A percentile compares a stretch with the other conserved stretches of the same genome.
These are phyloP conservation scores for Leccinum sublutescens DNA, from an alignment of 768 basidiomycete genomes.

Conservation along the genomic window DNA sequence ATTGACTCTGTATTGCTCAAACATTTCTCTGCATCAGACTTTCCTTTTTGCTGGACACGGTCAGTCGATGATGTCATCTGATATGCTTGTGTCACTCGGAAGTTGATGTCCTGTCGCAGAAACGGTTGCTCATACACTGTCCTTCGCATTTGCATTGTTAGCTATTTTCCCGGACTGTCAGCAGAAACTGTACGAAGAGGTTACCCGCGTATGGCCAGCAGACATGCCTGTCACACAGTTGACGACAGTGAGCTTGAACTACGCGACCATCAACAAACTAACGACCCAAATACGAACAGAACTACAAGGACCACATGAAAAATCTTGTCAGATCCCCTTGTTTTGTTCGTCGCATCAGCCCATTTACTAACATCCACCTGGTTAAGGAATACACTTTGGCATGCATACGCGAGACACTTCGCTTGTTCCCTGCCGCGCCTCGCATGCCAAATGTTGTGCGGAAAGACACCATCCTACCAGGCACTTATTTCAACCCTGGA, in stretches of 20 bases:
- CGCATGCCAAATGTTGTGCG: slow-evolving; percentile 37
- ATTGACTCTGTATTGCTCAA: neutral
- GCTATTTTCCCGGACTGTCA: slow-evolving; percentile 53
- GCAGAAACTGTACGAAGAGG: slow-evolving; percentile 43
- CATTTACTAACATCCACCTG: neutral
- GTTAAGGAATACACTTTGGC: slow-evolving; percentile 43
- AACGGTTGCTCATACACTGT: slow-evolving; percentile 45
- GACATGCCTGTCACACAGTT: slow-evolving; percentile 27
- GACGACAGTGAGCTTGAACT: slow-evolving; percentile 27
- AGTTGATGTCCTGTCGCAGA: slow-evolving; percentile 33
- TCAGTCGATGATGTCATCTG: slow-evolving; percentile 12
- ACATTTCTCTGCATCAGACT: slow-evolving; percentile 24
- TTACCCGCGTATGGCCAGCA: slow-evolving; percentile 39
- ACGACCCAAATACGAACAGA: slow-evolving; percentile 23
- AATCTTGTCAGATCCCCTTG: slow-evolving; percentile 31
- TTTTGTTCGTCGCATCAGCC: neutral
- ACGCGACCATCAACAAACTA: neutral
- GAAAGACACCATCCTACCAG: slow-evolving; percentile 36
- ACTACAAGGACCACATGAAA: slow-evolving; percentile 39
- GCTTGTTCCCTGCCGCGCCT: slow-evolving; percentile 39
- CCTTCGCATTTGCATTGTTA: slow-evolving; percentile 42
- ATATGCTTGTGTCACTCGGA: neutral
- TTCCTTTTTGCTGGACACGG: slow-evolving; percentile 52
- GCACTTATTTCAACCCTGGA: slow-evolving; percentile 33
- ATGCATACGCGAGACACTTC: slow-evolving; percentile 46